Evolutionary conservation across 75 land plant species (phyloP).

Genomic region (Selaginella moellendorffii): DNA sequence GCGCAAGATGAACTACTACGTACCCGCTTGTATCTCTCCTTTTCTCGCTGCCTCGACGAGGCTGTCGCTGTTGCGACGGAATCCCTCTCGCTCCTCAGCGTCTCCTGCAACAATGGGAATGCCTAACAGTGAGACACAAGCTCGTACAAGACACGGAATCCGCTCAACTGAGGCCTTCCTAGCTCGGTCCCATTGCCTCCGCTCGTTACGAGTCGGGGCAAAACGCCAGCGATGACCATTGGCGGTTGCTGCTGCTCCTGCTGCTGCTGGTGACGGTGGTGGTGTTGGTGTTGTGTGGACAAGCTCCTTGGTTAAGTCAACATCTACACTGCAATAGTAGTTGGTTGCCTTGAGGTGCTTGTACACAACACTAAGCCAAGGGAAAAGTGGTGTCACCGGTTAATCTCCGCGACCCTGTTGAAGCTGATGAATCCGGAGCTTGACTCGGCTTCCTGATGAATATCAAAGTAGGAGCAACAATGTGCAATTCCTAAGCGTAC

Average conservation of each 20-base stretch:
- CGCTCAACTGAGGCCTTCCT: constrained; percentile 32
- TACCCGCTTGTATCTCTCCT: background rate
- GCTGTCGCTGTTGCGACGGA: background rate
- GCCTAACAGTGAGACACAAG: no score
- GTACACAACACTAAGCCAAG: background rate
- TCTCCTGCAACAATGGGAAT: no score
- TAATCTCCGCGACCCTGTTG: background rate
- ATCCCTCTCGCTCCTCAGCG: no score
- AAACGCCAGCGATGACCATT: constrained; percentile 40
- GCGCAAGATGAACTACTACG: no score
- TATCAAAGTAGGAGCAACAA: no score
- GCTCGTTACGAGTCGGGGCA: constrained; percentile 73
- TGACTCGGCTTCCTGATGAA: background rate
- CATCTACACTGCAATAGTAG: constrained; percentile 44
- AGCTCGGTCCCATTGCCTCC: constrained; percentile 72
- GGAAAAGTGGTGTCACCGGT: no score
- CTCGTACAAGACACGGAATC: no score
- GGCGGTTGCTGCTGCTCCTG: no score
- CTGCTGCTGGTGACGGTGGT: no score
- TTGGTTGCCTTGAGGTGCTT: no score
- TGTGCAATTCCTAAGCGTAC: no score
- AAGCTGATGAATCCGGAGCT: background rate
- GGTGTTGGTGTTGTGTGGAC: no score
- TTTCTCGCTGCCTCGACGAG: background rate
- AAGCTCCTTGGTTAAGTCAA: constrained; percentile 69